These are phyloP conservation scores for Hansenula anomala DNA, from an alignment of 1,139 yeast genomes.

Conservation along the genomic window DNA sequence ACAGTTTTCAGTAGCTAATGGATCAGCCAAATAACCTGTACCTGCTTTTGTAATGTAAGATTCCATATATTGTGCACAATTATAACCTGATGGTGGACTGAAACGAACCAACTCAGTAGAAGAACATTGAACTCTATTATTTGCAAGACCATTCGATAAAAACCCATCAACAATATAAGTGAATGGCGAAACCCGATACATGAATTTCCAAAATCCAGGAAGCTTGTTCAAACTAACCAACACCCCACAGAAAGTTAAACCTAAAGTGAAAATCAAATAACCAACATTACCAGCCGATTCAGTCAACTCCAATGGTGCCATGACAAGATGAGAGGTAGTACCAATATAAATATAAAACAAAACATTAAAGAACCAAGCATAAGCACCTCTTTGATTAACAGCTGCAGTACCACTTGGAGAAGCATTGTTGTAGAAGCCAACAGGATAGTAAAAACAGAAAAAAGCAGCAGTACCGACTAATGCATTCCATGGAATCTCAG, in stretches of 20 bases:
- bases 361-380: constrained; percentile 55
- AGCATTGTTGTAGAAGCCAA: constrained; percentile 63
- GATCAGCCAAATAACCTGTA: constrained; percentile 48
- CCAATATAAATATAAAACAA: constrained; percentile 56
- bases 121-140: constrained; percentile 44
- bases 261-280: constrained; percentile 58
- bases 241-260: constrained; percentile 80
- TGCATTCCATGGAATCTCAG: constrained; percentile 75
- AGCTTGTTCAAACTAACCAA: constrained; percentile 54
- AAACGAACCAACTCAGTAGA: constrained; percentile 40
- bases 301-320: constrained; percentile 60
- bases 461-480: constrained; percentile 60
- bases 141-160: constrained; percentile 48
- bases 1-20: constrained; percentile 42
- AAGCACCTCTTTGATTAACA: constrained; percentile 56
- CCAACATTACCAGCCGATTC: constrained; percentile 73
- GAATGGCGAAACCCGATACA: constrained; percentile 61
- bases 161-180: constrained; percentile 53
- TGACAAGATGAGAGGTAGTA: constrained; percentile 60
- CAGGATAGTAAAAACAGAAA: constrained; percentile 79
- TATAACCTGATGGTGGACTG: constrained; percentile 41
- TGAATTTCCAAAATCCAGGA: constrained; percentile 60
- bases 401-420: constrained; percentile 45
- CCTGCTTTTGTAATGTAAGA: constrained; percentile 43
- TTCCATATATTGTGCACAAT: constrained; percentile 50